Percentiles rank a stretch among this genome's conserved stretches.
These are phyloP conservation scores for Cornus controversa DNA, from an alignment of 148 eudicot species.

Conservation along the genomic window DNA sequence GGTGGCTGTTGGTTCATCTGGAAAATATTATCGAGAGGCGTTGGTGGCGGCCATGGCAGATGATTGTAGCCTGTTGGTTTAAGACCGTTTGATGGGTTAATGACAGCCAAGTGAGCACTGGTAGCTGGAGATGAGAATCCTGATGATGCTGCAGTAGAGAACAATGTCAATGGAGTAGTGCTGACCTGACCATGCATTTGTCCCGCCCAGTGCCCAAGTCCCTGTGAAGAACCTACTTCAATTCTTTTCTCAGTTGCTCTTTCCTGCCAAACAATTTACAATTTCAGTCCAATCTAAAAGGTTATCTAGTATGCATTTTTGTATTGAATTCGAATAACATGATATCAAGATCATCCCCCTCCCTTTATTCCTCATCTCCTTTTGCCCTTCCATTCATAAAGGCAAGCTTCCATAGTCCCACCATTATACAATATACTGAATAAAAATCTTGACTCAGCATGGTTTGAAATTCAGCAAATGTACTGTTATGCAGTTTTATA, in stretches of 20 bases:
- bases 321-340: neutral
- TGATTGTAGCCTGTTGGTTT: conserved; percentile 27
- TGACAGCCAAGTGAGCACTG: conserved; percentile 19
- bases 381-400: neutral
- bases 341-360: neutral
- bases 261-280: conserved; percentile 24
- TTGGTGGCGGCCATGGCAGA: conserved; percentile 23
- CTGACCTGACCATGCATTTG: conserved; percentile 27
- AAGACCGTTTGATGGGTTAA: conserved; percentile 22
- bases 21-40: conserved; percentile 28
- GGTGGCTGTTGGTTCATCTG: conserved; percentile 26
- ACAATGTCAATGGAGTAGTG: conserved; percentile 19
- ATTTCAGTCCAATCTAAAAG: too few relatives aligned
- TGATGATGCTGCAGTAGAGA: conserved; percentile 41
- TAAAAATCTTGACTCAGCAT: neutral
- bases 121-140: conserved; percentile 49
- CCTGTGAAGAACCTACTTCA: conserved; percentile 22
- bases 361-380: neutral
- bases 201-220: conserved; percentile 36
- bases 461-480: too few relatives aligned
- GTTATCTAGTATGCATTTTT: too few relatives aligned
- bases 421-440: too few relatives aligned
- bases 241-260: conserved; percentile 21
- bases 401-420: neutral
- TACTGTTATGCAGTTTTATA: too few relatives aligned